Conservation (phyloP, 768 basidiomycete genomes). For the Ephemerocybe angulata region DNA sequence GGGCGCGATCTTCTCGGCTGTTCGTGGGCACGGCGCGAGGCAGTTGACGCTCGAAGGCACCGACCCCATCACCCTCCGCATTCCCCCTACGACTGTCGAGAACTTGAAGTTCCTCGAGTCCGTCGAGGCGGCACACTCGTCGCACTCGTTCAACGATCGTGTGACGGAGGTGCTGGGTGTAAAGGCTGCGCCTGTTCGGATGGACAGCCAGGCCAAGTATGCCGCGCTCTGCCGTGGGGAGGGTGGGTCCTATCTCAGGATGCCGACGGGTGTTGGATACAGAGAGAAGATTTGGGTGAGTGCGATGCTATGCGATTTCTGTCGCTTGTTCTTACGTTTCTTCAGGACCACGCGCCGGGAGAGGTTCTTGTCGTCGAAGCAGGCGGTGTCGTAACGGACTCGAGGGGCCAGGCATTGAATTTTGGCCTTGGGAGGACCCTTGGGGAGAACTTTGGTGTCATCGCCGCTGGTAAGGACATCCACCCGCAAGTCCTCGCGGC, state of each 20-base stretch:
- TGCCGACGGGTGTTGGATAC: slow-evolving; percentile 78
- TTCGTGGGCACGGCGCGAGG: slow-evolving; percentile 81
- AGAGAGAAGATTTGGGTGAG: slow-evolving; percentile 94
- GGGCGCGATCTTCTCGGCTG: slow-evolving; percentile 84
- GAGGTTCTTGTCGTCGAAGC: slow-evolving; percentile 82
- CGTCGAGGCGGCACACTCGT: slow-evolving; percentile 87
- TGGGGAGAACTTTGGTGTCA: slow-evolving; percentile 81
- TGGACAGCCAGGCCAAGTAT: slow-evolving; percentile 98
- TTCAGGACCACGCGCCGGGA: slow-evolving; percentile 88
- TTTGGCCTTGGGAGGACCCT: slow-evolving; percentile 87
- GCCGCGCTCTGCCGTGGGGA: slow-evolving; percentile 82
- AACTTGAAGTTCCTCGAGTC: slow-evolving; percentile 80
- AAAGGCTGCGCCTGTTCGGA: slow-evolving; percentile 62
- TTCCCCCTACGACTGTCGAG: slow-evolving; percentile 43
- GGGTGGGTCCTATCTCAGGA: slow-evolving; percentile 76
- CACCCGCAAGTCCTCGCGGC: slow-evolving; percentile 71
- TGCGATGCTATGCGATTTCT: neutral
- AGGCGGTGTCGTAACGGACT: slow-evolving; percentile 85
- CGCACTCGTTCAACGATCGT: slow-evolving; percentile 78
- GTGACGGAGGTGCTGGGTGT: slow-evolving; percentile 69
- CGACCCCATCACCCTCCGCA: slow-evolving; percentile 39
- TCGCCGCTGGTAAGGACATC: slow-evolving; percentile 73
- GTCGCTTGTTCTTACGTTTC: neutral
- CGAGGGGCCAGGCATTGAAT: slow-evolving; percentile 70
- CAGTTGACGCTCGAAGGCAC: slow-evolving; percentile 40